A percentile compares a stretch with the other conserved stretches of the same genome.
These are phyloP conservation scores for Diaporthe citri DNA, from an alignment of 2,329 filamentous ascomycete genomes.

Conservation along the genomic window DNA sequence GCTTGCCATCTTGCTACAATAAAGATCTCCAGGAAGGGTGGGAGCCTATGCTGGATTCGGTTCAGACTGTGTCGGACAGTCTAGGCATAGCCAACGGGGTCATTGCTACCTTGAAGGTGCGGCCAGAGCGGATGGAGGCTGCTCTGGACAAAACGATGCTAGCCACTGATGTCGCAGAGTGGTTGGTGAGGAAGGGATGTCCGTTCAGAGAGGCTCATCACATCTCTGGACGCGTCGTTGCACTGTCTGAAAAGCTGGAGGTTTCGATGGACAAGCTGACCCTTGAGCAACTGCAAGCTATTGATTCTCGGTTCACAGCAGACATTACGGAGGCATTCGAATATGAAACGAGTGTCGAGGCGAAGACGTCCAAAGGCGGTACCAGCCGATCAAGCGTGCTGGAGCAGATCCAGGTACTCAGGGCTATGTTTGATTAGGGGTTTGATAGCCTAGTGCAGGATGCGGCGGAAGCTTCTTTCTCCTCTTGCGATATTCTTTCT, in stretches of 20 bases:
- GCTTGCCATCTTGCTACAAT: conserved; percentile 80
- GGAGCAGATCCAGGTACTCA: conserved; percentile 68
- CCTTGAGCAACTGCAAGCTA: conserved; percentile 74
- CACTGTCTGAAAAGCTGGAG: conserved; percentile 72
- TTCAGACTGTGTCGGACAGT: conserved; percentile 79
- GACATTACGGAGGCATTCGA: conserved; percentile 76
- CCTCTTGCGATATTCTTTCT: conserved; percentile 12
- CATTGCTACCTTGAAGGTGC: conserved; percentile 73
- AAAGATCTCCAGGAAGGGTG: conserved; percentile 79
- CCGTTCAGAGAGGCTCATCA: conserved; percentile 86
- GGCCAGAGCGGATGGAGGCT: conserved; percentile 77
- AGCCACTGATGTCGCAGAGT: conserved; percentile 75
- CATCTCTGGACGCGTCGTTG: conserved; percentile 80
- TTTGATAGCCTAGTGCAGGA: conserved; percentile 41
- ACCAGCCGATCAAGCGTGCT: conserved; percentile 76
- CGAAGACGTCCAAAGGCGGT: conserved; percentile 75
- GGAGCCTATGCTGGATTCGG: conserved; percentile 80
- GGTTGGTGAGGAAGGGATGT: conserved; percentile 73
- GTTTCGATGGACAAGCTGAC: conserved; percentile 77
- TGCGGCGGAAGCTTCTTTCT: conserved; percentile 14
- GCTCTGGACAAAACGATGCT: conserved; percentile 73
- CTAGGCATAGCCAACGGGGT: conserved; percentile 81
- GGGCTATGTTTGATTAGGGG: conserved; percentile 49
- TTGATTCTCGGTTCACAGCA: conserved; percentile 75
- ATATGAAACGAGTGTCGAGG: conserved; percentile 80